These are phyloP conservation scores for Discostella stelligera DNA, from an alignment of 352 stramenopile genomes.

Conservation along the genomic window DNA sequence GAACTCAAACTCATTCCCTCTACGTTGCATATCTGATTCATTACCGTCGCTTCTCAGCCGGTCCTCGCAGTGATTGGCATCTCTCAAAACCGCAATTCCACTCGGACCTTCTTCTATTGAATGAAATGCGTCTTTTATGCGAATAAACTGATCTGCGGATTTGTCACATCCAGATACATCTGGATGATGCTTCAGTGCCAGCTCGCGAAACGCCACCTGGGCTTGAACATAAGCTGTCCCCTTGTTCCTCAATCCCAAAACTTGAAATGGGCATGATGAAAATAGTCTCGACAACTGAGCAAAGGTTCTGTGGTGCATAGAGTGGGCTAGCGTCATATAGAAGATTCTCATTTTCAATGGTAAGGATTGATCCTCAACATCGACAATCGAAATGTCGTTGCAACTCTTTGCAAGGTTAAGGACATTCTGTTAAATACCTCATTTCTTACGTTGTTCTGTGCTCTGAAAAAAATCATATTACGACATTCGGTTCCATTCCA, in stretches of 20 bases:
- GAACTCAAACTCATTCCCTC: neutral
- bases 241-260: conserved; percentile 21
- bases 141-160: conserved; percentile 16
- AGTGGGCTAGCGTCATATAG: too few relatives aligned
- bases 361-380: neutral
- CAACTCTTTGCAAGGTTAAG: too few relatives aligned
- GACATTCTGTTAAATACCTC: too few relatives aligned
- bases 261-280: conserved; percentile 34
- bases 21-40: conserved; percentile 2
- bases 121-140: conserved; percentile 37
- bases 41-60: conserved; percentile 1
- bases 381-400: too few relatives aligned
- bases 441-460: too few relatives aligned
- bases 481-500: too few relatives aligned
- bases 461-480: too few relatives aligned
- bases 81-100: conserved; percentile 23
- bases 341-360: too few relatives aligned
- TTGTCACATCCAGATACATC: neutral
- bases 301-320: too few relatives aligned
- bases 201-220: conserved; percentile 22
- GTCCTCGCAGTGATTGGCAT: conserved; percentile 3
- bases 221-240: conserved; percentile 22
- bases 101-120: conserved; percentile 28
- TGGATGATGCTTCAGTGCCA: conserved; percentile 40
- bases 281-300: neutral